These are phyloP conservation scores for Diaporthe velutina DNA, from an alignment of 2,329 filamentous ascomycete species.

Conservation along the genomic window DNA sequence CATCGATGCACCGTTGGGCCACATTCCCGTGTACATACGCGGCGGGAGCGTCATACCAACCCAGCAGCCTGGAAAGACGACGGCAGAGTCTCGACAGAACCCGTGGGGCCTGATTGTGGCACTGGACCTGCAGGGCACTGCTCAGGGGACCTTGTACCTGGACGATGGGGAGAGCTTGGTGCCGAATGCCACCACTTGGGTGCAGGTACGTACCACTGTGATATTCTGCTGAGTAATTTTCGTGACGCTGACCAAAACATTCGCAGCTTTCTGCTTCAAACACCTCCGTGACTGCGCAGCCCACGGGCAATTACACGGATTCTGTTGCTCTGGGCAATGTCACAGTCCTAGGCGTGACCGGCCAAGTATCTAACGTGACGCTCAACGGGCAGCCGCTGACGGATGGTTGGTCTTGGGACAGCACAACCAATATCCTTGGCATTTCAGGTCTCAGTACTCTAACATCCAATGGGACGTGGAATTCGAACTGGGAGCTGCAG, in stretches of 20 bases:
- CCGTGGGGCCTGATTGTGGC: conserved; percentile 77
- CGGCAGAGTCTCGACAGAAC: conserved; percentile 70
- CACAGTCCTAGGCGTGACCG: conserved; percentile 70
- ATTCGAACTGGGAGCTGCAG: conserved; percentile 66
- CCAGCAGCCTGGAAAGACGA: conserved; percentile 78
- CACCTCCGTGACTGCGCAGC: conserved; percentile 60
- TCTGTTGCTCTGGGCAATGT: conserved; percentile 71
- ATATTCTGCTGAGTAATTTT: neutral
- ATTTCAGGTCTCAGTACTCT: conserved; percentile 62
- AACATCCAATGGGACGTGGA: conserved; percentile 70
- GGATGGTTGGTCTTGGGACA: conserved; percentile 61
- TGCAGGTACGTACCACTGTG: conserved; percentile 55
- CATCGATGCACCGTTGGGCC: conserved; percentile 64
- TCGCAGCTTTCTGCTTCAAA: conserved; percentile 56
- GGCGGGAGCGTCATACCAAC: conserved; percentile 77
- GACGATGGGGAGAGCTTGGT: conserved; percentile 80
- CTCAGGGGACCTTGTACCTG: conserved; percentile 75
- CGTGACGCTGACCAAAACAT: conserved; percentile 16
- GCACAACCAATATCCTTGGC: conserved; percentile 59
- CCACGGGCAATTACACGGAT: conserved; percentile 67
- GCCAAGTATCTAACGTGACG: conserved; percentile 56
- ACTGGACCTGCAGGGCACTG: conserved; percentile 65
- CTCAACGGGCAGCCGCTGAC: conserved; percentile 64
- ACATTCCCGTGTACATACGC: conserved; percentile 80
- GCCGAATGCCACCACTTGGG: conserved; percentile 66